A percentile compares a stretch with the other conserved stretches of the same genome.
phyloP scores from a whole-genome alignment of 2,329 filamentous ascomycete species.

The Pseudopyrenochaeta lycopersici region DNA sequence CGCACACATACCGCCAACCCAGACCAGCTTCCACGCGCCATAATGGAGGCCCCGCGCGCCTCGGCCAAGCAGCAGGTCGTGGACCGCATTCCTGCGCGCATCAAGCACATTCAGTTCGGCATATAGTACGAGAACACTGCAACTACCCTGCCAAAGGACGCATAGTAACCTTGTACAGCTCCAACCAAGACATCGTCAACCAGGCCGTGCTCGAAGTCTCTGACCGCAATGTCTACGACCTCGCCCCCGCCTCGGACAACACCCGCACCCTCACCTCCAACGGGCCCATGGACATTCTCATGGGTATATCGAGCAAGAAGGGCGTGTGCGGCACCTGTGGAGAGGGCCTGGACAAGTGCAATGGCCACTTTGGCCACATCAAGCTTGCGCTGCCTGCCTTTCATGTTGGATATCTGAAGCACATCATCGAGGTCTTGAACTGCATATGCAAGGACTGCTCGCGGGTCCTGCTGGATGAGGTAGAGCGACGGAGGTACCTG shows the following conservation, averaged over 20 bases:
- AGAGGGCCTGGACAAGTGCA: constrained; percentile 82
- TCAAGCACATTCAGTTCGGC: constrained; percentile 93
- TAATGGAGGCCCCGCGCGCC: constrained; percentile 33
- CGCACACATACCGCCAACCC: constrained; percentile 1
- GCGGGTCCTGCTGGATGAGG: constrained; percentile 80
- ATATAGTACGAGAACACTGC: constrained; percentile 69
- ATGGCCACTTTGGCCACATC: constrained; percentile 95
- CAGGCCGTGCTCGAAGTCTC: constrained; percentile 95
- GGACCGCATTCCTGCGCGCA: constrained; percentile 87
- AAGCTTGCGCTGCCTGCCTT: constrained; percentile 90
- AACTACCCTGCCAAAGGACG: background rate
- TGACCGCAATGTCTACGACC: constrained; percentile 92
- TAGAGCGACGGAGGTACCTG: constrained; percentile 79
- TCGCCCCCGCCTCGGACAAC: constrained; percentile 69
- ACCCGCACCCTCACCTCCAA: constrained; percentile 75
- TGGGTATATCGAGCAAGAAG: constrained; percentile 88
- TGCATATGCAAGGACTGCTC: constrained; percentile 96
- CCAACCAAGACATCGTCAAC: constrained; percentile 92
- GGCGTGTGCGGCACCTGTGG: constrained; percentile 84
- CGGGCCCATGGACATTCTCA: constrained; percentile 85
- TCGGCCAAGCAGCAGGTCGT: constrained; percentile 85
- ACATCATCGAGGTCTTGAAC: constrained; percentile 90
- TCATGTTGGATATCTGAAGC: constrained; percentile 94
- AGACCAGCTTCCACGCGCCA: background rate
- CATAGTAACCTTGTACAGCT: constrained; percentile 61